Evolutionary conservation across 2,329 filamentous ascomycete genomes (phyloP), one percentile per base, ranked within the genome.

Genomic region (Gnomoniopsis sp.): DNA sequence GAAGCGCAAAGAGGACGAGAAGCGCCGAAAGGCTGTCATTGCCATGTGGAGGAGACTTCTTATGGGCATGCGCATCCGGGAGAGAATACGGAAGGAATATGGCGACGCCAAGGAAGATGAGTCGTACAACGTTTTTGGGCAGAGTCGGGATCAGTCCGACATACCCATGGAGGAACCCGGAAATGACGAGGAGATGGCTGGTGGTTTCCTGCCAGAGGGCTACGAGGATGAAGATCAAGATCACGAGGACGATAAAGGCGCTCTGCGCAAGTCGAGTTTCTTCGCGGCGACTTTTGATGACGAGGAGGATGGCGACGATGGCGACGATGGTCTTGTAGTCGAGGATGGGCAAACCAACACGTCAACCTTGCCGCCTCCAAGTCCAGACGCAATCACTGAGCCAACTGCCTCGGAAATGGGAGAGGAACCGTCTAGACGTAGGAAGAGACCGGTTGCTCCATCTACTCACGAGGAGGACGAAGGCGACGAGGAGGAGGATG

Each of bases 1-100:
- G 54, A 79, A 79, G 51, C 85, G 88, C 53, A 93, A 91, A 66
- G 92, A 96, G 69, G 88, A 95, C 60, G 88, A 89, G 60, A 97
- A 96, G 74, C 82, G 89, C 8, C 85, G 88, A 53, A 92, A 89
- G 62, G 79, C 83, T 14, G 87, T 89, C 1, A 70, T 98, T 49
- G 83, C 82, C 1, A 84, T 86, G 64, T 99, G 95, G 95, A 84
- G 90, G 58, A 96, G 90, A 72, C 91, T 97, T 65, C 73, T 96
- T 15, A 90, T 93, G 79, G 93, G 93, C 0, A 70, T 97, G 73
- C 82, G 91, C 3, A 95, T 98, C 58, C 81, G 91, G 21, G 83
- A 95, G 70, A 82, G 91, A 51, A 88, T 96, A 44, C 80, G 80
- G 44, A 81, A 86, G 56, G 90, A 96, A 61, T 96, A 96, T 70